phyloP scores from a whole-genome alignment of 305 asterid species.

The Stenogyne calaminthoides region DNA sequence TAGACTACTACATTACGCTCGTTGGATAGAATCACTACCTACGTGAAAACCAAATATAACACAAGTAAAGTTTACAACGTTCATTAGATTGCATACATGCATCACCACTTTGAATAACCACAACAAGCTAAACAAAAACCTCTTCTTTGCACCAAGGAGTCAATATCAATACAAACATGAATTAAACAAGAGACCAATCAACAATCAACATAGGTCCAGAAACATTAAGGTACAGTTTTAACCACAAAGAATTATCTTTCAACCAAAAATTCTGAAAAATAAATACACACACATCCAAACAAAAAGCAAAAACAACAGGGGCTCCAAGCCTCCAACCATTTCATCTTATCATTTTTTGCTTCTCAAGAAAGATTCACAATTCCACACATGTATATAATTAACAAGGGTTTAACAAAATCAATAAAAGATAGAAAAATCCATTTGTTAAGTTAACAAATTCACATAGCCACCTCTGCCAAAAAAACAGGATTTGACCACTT shows the following conservation, averaged over 20 bases:
- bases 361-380: neutral
- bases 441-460: neutral
- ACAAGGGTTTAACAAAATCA: neutral
- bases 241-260: neutral
- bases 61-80: neutral
- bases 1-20: neutral
- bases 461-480: neutral
- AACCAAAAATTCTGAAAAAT: neutral
- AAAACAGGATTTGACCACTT: neutral
- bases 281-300: neutral
- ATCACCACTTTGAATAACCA: neutral
- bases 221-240: neutral
- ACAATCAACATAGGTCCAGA: neutral
- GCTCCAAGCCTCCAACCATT: neutral
- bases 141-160: neutral
- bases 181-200: neutral
- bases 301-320: neutral
- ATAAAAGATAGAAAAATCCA: neutral
- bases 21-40: neutral
- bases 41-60: constrained; percentile 6
- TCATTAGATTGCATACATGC: neutral
- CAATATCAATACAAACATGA: neutral
- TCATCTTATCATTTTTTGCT: neutral
- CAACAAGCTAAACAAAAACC: neutral
- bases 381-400: neutral